These are phyloP conservation scores for Blastocystis sp. DNA, from an alignment of 352 stramenopile genomes.

Conservation along the genomic window DNA sequence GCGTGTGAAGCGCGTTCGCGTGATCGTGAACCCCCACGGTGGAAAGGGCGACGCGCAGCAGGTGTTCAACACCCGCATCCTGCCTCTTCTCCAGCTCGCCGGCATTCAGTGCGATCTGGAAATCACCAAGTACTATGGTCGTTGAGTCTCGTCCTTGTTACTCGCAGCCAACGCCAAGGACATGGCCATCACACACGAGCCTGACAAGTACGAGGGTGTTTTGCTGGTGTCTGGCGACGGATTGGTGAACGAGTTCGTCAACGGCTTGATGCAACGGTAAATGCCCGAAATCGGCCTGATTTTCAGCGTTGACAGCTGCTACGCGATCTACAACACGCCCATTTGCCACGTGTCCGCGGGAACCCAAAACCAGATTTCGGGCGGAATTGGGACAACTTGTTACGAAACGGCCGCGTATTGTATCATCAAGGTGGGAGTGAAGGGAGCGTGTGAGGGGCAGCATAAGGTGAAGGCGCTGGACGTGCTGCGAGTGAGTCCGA, in stretches of 20 bases:
- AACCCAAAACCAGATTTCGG: slow-evolving; percentile 67
- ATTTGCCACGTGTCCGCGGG: slow-evolving; percentile 67
- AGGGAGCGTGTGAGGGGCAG: background rate
- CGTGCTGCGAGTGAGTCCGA: slow-evolving; percentile 37
- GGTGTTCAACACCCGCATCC: slow-evolving; percentile 63
- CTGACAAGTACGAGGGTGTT: slow-evolving; percentile 67
- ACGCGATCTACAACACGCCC: slow-evolving; percentile 66
- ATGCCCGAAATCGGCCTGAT: background rate
- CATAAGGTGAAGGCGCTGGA: slow-evolving; percentile 51
- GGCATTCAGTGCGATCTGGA: slow-evolving; percentile 68
- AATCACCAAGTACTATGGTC: slow-evolving; percentile 68
- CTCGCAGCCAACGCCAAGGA: slow-evolving; percentile 50
- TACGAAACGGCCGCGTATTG: slow-evolving; percentile 67
- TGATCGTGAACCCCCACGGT: slow-evolving; percentile 64
- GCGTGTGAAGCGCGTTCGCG: slow-evolving; percentile 50
- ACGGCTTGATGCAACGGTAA: slow-evolving; percentile 59
- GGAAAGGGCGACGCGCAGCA: slow-evolving; percentile 60
- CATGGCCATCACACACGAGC: slow-evolving; percentile 62
- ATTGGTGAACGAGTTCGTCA: slow-evolving; percentile 67
- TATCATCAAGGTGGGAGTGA: slow-evolving; percentile 51
- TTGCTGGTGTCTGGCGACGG: slow-evolving; percentile 60
- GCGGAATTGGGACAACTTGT: slow-evolving; percentile 49
- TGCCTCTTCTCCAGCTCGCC: slow-evolving; percentile 61
- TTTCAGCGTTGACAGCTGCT: slow-evolving; percentile 61
- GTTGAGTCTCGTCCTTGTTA: background rate